Base-by-base conservation (phyloP, 2,329 filamentous ascomycete genomes). In the Plectosphaerella sp. region DNA sequence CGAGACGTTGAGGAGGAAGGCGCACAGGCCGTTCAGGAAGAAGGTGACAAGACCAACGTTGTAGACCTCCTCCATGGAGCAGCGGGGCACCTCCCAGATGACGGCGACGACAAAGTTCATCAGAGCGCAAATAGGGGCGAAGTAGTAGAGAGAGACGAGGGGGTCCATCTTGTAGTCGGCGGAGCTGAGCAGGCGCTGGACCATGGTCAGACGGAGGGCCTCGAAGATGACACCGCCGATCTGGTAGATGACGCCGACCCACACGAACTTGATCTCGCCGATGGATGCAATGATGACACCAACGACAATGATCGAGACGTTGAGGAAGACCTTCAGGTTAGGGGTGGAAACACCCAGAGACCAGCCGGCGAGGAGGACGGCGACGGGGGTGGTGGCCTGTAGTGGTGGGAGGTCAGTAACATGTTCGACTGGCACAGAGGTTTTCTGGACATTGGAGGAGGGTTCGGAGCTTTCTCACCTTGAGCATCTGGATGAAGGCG, bases 401-500 rank as follows among this genome's bases (percentile, higher is more conserved):
- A 12, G 10, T n/a, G n/a, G n/a, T n/a, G 2, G 15, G 10, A 3
- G 15, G 20, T 48, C 14, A 48, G 47, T 25, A 20, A 11, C 46
- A 46, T 49, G 15, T 20, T 42, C 39, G 5, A 9, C 16, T 41
- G 37, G 10, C 28, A 33, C 8, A 12, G 37, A 3, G 37, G 9
- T 41, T 41, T 14, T 18, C 9, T 15, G 37, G 14, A n/a, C 10
- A 8, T 8, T 39, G 37, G 14, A 4, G 35, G 35, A 37, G 35
- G 15, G 3, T 22, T 22, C 22, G 15, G 35, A 5, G 5, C n/a
- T 37, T 49, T 24, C 61, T 28, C 58, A 91, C 88, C 88, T 97
- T 97, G 71, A 97, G 86, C 93, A 97, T 97, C 79, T 97, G 93
- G 65, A 97, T 97, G 72, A 97, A 97, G 55, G 93, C 89, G 54